phyloP scores from a whole-genome alignment of 441 rosid genomes.

The Dalechampia spathulata region DNA sequence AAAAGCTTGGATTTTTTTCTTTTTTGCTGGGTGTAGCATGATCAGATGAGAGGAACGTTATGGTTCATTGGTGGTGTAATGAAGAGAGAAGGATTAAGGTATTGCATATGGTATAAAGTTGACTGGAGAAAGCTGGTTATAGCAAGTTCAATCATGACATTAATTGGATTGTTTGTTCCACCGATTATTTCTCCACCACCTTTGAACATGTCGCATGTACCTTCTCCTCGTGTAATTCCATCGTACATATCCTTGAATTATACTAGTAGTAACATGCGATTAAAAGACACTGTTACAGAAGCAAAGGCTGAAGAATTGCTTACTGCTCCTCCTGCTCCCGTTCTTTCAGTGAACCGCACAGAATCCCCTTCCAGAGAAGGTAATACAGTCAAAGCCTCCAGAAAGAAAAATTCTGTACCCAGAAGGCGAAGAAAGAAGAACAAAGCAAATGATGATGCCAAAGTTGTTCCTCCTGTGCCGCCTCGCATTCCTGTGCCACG shows the following conservation, averaged over 20 bases:
- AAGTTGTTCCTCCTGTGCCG: slow-evolving; percentile 31
- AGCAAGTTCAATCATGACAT: slow-evolving; percentile 36
- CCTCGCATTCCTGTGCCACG: slow-evolving; percentile 3
- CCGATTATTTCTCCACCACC: slow-evolving; percentile 27
- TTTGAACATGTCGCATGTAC: slow-evolving; percentile 19
- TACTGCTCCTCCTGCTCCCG: slow-evolving; percentile 19
- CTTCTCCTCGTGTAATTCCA: slow-evolving; percentile 22
- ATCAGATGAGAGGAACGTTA: slow-evolving; percentile 4
- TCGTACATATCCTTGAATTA: slow-evolving; percentile 24
- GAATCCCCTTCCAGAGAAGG: slow-evolving; percentile 5
- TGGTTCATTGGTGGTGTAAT: slow-evolving; percentile 18
- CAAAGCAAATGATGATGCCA: slow-evolving; percentile 19
- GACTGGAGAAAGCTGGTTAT: slow-evolving; percentile 48
- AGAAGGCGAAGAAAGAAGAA: slow-evolving; percentile 9
- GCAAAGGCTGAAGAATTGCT: slow-evolving; percentile 27
- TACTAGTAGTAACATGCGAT: slow-evolving; percentile 35
- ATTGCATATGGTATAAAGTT: slow-evolving; percentile 32
- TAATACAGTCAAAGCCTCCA: slow-evolving; percentile 1
- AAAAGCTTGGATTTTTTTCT: neutral
- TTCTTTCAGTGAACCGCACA: slow-evolving; percentile 26
- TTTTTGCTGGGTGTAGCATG: too few relatives aligned
- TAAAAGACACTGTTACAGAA: slow-evolving; percentile 31
- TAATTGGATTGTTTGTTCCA: slow-evolving; percentile 44
- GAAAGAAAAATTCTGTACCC: slow-evolving; percentile 4
- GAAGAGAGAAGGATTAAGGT: slow-evolving; percentile 32